Base-by-base conservation (phyloP, 1,284 basidiomycete species). In the Moniliophthora roreri region DNA sequence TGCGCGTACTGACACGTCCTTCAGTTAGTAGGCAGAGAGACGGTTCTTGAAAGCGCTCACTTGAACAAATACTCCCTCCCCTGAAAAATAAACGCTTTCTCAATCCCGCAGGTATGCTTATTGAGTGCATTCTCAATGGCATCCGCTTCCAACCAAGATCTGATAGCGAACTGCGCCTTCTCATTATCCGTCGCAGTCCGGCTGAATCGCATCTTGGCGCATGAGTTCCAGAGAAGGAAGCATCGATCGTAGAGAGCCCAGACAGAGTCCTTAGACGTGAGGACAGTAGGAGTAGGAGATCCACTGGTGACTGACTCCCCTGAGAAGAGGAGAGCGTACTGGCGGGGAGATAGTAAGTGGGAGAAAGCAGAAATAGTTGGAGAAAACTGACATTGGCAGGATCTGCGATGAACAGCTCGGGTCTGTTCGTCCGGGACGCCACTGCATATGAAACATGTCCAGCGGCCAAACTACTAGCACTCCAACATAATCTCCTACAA, bases 11-110 rank as follows among this genome's bases (percentile, higher is more conserved):
- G 58, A 38, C 38, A 55, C 23, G 53, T 52, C 44, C 35, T 51
- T 45, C 28, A 32, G 39, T 50, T 18, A 37, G 38, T 53, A 13
- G 50, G 34, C 28, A 48, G 45, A 9, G 16, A 42, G 35, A n/a
- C 56, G 54, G 2, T 45, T n/a, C 45, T 45, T 4, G 4, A 11
- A 40, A 26, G 4, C 11, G 69, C 85, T 66, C 63, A 89, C 88
- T 88, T 89, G 74, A 89, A 89, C 36, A 89, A 71, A 62, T 81
- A 85, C 61, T 90, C 89, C 48, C 87, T 74, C 39, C 84, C 87
- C 53, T 84, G 80, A 62, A 80, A 90, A 39, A 90, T 71, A 60
- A 81, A 87, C 2, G 81, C 75, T 53, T 79, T 72, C 66, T 90
- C 88, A 41, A 86, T 74, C 10, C 71, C 73, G 64, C 88, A 91